Evolutionary conservation across 2,329 filamentous ascomycete species (phyloP).

Genomic region (Sporothrix inflata): DNA sequence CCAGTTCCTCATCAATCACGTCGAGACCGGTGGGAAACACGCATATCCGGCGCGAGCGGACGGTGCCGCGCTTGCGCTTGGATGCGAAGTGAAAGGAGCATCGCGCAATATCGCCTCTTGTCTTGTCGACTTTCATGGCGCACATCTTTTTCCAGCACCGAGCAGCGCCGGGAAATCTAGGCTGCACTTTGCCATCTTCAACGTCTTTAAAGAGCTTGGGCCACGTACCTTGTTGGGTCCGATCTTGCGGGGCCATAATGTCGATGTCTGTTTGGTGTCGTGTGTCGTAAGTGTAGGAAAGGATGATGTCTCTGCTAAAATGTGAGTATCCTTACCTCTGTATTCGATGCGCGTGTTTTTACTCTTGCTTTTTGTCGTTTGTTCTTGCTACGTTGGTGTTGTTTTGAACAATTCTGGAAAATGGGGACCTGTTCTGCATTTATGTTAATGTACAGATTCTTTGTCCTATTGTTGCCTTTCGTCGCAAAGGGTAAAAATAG

Average conservation of each 20-base stretch:
- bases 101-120: not conserved
- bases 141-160: not conserved
- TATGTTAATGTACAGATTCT: not conserved
- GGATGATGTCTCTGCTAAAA: not conserved
- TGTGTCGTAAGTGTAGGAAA: not conserved
- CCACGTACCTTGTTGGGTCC: not conserved
- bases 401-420: not conserved
- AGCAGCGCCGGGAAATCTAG: not conserved
- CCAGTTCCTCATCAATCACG: not conserved
- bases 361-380: not conserved
- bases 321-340: not conserved
- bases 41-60: not conserved
- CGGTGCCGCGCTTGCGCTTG: slow-evolving; percentile 11
- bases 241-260: not conserved
- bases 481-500: not conserved
- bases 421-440: slow-evolving; percentile 1
- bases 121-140: not conserved
- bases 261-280: not conserved
- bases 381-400: not conserved
- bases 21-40: not conserved
- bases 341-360: not conserved
- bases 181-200: not conserved
- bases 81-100: not conserved
- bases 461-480: not conserved
- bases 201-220: not conserved